phyloP scores from a whole-genome alignment of 148 eudicot genomes.

The Agrostemma githago region DNA sequence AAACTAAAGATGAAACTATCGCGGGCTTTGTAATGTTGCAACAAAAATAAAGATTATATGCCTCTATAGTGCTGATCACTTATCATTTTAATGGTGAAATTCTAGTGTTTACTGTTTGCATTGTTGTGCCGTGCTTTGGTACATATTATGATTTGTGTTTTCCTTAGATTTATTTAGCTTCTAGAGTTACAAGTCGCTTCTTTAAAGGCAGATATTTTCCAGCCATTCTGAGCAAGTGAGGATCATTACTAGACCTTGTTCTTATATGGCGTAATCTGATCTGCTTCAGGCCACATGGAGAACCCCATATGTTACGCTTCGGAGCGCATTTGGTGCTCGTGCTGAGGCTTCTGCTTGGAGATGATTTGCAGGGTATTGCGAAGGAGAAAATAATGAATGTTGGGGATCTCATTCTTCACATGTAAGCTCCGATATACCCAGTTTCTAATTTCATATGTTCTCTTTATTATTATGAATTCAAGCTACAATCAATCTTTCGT shows the following conservation, averaged over 20 bases:
- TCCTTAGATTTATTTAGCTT: constrained; percentile 1
- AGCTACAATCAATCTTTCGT: not conserved
- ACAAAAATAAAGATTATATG: not conserved
- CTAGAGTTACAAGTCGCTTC: not conserved
- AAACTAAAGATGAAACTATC: too few species aligned
- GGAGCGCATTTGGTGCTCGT: constrained; percentile 93
- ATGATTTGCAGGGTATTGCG: constrained; percentile 69
- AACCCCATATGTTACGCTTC: constrained; percentile 95
- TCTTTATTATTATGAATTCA: not conserved
- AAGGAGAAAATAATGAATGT: constrained; percentile 84
- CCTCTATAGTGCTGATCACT: not conserved
- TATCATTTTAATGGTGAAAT: not conserved
- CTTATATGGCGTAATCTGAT: constrained; percentile 13
- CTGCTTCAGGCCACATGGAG: constrained; percentile 57
- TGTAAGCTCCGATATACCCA: constrained; percentile 43
- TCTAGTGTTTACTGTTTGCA: not conserved
- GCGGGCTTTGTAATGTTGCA: not conserved
- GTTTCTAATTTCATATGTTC: not conserved
- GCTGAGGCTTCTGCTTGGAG: constrained; percentile 70
- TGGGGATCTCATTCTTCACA: constrained; percentile 95
- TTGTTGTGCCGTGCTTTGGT: not conserved
- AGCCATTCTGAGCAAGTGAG: not conserved
- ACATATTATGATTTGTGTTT: not conserved
- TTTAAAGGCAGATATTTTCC: not conserved
- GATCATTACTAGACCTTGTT: not conserved